Evolutionary conservation across 176 grass and related monocot species (phyloP), one percentile per base, ranked within the genome.

Genomic region (Ananas comosus): DNA sequence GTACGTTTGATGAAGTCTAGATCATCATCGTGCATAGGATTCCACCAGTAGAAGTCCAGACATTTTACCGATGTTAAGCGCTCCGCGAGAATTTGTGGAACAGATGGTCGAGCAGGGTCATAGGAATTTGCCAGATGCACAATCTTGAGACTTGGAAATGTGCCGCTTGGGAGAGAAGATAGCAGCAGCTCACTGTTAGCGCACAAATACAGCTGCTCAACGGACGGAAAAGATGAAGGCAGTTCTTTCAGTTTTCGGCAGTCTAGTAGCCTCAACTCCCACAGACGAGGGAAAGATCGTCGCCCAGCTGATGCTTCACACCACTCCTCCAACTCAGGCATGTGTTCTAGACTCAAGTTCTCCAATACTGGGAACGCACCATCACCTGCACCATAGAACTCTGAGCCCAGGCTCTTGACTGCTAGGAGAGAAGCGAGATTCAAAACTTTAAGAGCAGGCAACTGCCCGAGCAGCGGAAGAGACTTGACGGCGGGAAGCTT

Each of bases 201-300:
- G 1, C 42, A 2, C 67, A 69, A 11, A 10, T 3, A 0, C 17
- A 69, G 67, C 13, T 24, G 5, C 1, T 50, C 51, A 0, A 69
- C 67, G 50, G 18, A 69, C 2, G 42, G 67, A 50, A 68, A 69
- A 49, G 7, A 10, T 3, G 67, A 69, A 7, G 67, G 67, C 9
- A 69, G 67, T 50, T n/a, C 67, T 25, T 12, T 51, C 10, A 69
- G 67, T 13, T 69, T 69, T 51, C 48, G 67, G 17, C 67, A 69
- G 4, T 69, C 2, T 12, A 0, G 10, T 51, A 69, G 7, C 14
- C 0, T 1, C 48, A 69, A 13, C 47, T 51, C 13, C 0, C 48
- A 51, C 17, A 69, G 67, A 69, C 49, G 67, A 22, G 67, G 67
- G 50, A 69, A 49, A 49, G 51, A 51, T 50, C 51, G n/a, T 69